Percentiles rank a stretch among this genome's conserved stretches.
These are phyloP conservation scores for Xylaria flabelliformis DNA, from an alignment of 495 filamentous ascomycete species.

Conservation along the genomic window DNA sequence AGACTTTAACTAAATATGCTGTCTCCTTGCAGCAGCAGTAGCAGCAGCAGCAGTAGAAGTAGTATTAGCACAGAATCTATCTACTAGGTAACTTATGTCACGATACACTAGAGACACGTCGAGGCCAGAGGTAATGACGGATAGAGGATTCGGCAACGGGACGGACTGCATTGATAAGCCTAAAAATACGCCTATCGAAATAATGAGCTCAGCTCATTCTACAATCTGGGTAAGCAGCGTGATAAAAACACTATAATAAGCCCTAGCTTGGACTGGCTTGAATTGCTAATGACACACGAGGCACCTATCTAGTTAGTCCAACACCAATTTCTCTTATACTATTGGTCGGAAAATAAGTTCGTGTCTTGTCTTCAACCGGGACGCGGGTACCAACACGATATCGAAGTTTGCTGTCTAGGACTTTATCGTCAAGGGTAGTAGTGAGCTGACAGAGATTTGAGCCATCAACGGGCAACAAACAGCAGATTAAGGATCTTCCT, in stretches of 20 bases:
- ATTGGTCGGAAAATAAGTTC: neutral
- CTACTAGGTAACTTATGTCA: neutral
- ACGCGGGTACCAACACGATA: neutral
- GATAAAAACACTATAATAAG: constrained; percentile 17
- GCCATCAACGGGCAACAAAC: neutral
- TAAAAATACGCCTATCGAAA: constrained; percentile 24
- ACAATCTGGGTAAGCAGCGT: constrained; percentile 4
- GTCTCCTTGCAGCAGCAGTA: neutral
- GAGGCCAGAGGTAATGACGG: neutral
- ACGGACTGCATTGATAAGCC: constrained; percentile 11
- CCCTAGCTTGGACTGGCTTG: constrained; percentile 8
- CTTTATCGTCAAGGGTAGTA: neutral
- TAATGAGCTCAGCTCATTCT: constrained; percentile 22
- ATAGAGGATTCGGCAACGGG: neutral
- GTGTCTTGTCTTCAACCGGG: neutral
- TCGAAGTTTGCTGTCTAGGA: neutral
- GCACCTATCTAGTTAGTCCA: neutral
- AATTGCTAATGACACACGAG: neutral
- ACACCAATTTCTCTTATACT: neutral
- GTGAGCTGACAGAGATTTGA: neutral
- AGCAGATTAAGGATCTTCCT: neutral
- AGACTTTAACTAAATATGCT: neutral
- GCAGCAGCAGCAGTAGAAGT: too few species aligned
- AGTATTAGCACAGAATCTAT: neutral
- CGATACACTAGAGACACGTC: constrained; percentile 1